Conservation (phyloP, 768 basidiomycete genomes). For the Filobasidium floriforme region DNA sequence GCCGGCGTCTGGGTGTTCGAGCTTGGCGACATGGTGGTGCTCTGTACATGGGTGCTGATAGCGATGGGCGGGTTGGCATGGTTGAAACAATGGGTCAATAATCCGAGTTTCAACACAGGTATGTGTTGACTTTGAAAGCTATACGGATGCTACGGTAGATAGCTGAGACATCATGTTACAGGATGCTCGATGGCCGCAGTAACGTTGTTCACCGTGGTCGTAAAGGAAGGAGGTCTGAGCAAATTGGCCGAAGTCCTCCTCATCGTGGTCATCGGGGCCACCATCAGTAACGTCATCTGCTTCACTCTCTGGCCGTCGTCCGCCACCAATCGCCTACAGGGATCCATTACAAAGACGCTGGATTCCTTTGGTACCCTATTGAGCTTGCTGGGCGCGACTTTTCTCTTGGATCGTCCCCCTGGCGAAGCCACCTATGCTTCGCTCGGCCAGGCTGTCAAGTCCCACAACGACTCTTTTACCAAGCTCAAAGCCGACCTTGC, state of each 20-base stretch:
- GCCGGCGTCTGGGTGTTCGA: conserved; percentile 30
- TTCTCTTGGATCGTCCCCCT: conserved; percentile 59
- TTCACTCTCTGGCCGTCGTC: conserved; percentile 74
- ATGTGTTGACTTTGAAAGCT: conserved; percentile 8
- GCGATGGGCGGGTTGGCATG: conserved; percentile 76
- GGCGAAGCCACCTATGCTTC: conserved; percentile 24
- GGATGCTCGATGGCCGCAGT: conserved; percentile 48
- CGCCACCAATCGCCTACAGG: conserved; percentile 71
- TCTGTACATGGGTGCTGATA: conserved; percentile 69
- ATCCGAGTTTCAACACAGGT: conserved; percentile 85
- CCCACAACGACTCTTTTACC: conserved; percentile 83
- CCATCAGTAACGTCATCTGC: conserved; percentile 76
- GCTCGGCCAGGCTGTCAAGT: conserved; percentile 69
- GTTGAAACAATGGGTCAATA: conserved; percentile 85
- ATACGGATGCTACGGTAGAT: conserved; percentile 4
- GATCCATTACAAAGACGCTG: conserved; percentile 66
- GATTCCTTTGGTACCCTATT: conserved; percentile 83
- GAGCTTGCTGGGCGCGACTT: conserved; percentile 69
- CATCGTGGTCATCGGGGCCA: conserved; percentile 68
- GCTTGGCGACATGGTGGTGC: conserved; percentile 64
- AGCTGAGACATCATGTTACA: conserved; percentile 3
- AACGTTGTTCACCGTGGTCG: conserved; percentile 74
- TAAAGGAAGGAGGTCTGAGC: conserved; percentile 78
- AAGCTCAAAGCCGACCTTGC: conserved; percentile 73
- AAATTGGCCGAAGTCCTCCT: conserved; percentile 66